Percentiles rank a stretch among this genome's conserved stretches.
Conservation (phyloP, 2,329 filamentous ascomycete species). For the Botryotinia globosa region DNA sequence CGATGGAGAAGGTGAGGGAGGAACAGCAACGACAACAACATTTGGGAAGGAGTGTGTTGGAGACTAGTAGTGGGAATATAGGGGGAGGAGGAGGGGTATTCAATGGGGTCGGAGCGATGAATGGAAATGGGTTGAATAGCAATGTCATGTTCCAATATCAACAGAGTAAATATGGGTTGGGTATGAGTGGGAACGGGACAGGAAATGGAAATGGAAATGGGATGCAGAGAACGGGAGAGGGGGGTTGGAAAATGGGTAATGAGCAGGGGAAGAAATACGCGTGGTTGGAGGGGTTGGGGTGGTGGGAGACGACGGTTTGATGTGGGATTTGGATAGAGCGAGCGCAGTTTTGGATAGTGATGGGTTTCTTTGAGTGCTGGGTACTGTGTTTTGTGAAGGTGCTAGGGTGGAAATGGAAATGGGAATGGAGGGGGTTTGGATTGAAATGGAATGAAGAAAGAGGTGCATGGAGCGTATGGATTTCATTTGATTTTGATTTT, state of each 20-base stretch:
- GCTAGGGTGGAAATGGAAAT: not conserved
- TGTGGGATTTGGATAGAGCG: not conserved
- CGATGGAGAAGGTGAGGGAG: slow-evolving; percentile 29
- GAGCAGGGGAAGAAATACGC: slow-evolving; percentile 17
- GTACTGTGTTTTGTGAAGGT: not conserved
- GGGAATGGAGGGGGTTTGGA: not conserved
- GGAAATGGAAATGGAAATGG: not conserved
- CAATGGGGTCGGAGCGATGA: not conserved
- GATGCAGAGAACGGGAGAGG: not conserved
- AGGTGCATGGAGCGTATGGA: not conserved
- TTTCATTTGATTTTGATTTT: not conserved
- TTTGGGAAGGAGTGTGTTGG: not conserved
- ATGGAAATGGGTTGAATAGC: not conserved
- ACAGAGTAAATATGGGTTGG: not conserved
- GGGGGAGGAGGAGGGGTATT: not conserved
- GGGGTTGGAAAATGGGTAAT: not conserved
- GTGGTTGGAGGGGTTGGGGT: slow-evolving; percentile 16
- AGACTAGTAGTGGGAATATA: not conserved
- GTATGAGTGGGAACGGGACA: not conserved
- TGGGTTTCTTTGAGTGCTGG: not conserved
- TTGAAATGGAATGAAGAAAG: no score
- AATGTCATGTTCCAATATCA: not conserved
- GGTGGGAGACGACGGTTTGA: slow-evolving; percentile 16
- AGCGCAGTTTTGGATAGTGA: not conserved
- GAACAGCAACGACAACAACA: slow-evolving; percentile 18